Evolutionary conservation across 2,329 filamentous ascomycete species (phyloP).

Genomic region (Fusarium lateritium): DNA sequence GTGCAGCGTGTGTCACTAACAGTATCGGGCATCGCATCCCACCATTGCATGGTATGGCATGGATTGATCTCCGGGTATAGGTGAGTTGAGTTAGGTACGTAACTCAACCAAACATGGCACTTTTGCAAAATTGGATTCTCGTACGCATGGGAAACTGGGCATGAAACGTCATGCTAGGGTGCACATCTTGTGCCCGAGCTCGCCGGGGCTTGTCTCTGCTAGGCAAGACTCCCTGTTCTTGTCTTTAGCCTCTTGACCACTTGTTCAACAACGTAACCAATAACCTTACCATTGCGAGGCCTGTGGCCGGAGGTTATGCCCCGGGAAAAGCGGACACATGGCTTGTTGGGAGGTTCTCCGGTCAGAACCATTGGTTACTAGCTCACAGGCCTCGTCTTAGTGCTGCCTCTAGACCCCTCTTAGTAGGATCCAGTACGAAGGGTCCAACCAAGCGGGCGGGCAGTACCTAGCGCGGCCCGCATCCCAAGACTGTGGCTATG

Average conservation of each 20-base stretch:
- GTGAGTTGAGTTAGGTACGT: neutral
- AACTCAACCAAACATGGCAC: slow-evolving; percentile 37
- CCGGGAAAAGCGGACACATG: slow-evolving; percentile 17
- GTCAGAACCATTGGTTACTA: slow-evolving; percentile 1
- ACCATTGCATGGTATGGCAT: neutral
- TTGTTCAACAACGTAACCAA: slow-evolving; percentile 4
- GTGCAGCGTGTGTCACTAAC: slow-evolving; percentile 3
- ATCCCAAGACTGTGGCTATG: slow-evolving; percentile 1
- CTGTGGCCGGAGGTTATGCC: slow-evolving; percentile 30
- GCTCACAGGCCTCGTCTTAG: slow-evolving; percentile 6
- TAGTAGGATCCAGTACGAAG: slow-evolving; percentile 32
- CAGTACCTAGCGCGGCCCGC: slow-evolving; percentile 26
- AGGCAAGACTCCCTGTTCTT: slow-evolving; percentile 23
- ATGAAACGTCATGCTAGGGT: slow-evolving; percentile 24
- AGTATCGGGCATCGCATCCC: neutral
- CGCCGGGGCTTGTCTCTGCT: slow-evolving; percentile 11
- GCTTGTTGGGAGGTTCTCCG: slow-evolving; percentile 13
- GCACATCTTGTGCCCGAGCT: slow-evolving; percentile 20
- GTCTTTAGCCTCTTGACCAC: slow-evolving; percentile 8
- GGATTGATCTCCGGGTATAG: neutral
- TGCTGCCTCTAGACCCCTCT: slow-evolving; percentile 2
- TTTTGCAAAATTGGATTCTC: slow-evolving; percentile 41
- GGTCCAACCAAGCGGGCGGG: slow-evolving; percentile 26
- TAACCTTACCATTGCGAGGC: neutral
- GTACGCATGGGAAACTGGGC: slow-evolving; percentile 37